These are phyloP conservation scores for Stereocaulon alpinum DNA, from an alignment of 495 filamentous ascomycete genomes.

Conservation along the genomic window DNA sequence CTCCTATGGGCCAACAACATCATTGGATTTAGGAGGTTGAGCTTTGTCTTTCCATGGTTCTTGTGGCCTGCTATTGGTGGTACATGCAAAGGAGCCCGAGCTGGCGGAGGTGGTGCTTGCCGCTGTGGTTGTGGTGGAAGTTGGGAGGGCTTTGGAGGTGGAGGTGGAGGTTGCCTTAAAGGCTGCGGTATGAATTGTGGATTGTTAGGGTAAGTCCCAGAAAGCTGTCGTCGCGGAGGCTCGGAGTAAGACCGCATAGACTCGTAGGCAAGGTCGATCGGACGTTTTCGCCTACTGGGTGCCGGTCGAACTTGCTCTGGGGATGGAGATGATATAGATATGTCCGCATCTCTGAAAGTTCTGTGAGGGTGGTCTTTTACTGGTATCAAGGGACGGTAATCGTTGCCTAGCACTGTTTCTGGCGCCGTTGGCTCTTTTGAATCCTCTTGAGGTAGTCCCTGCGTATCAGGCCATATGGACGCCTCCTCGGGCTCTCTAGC, in stretches of 20 bases:
- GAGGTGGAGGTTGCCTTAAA: conserved; percentile 15
- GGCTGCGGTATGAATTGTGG: conserved; percentile 9
- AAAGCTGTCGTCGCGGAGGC: conserved; percentile 7
- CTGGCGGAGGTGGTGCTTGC: conserved; percentile 14
- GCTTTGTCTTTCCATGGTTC: conserved; percentile 43
- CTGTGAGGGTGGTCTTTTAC: not conserved
- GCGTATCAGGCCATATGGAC: not conserved
- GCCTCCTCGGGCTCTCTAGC: not conserved
- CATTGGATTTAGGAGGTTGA: conserved; percentile 61
- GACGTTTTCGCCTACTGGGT: conserved; percentile 10
- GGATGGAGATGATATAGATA: not conserved
- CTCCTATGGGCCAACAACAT: conserved; percentile 49
- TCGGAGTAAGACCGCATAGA: conserved; percentile 18
- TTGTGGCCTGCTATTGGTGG: conserved; percentile 9
- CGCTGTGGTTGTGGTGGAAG: conserved; percentile 5
- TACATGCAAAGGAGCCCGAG: not conserved
- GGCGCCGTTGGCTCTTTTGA: not conserved
- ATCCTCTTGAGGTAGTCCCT: not conserved
- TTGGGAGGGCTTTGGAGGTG: conserved; percentile 8
- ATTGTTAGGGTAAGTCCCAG: not conserved
- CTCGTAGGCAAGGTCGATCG: conserved; percentile 15
- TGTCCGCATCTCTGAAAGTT: not conserved
- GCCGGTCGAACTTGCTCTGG: not conserved
- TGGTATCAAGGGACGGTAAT: not conserved
- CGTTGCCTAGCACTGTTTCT: not conserved